Conservation (phyloP, 495 filamentous ascomycete genomes). For the Xylaria bambusicola region DNA sequence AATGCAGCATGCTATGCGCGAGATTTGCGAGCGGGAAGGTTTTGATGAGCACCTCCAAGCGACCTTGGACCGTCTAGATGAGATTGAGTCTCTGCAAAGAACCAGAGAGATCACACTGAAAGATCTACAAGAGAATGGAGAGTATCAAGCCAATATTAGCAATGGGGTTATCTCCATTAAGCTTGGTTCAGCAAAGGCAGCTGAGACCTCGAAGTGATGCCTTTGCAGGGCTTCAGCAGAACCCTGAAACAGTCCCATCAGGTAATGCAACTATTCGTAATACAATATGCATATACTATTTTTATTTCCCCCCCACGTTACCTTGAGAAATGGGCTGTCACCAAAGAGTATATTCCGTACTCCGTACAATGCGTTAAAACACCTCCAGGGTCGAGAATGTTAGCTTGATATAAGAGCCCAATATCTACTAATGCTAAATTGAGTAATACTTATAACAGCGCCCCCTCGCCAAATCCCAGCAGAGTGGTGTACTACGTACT, state of each 20-base stretch:
- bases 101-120: constrained; percentile 89
- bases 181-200: constrained; percentile 7
- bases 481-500: no score
- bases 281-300: not conserved
- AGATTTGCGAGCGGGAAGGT: constrained; percentile 66
- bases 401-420: no score
- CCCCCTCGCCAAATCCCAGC: no score
- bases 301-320: not conserved
- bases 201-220: constrained; percentile 2
- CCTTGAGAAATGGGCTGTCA: no score
- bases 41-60: constrained; percentile 78
- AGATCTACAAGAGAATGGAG: constrained; percentile 66
- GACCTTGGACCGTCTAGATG: constrained; percentile 76
- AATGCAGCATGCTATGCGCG: constrained; percentile 85
- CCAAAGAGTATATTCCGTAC: no score
- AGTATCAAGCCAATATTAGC: constrained; percentile 61
- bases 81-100: constrained; percentile 85
- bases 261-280: not conserved
- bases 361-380: no score
- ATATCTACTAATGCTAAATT: no score
- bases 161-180: constrained; percentile 18
- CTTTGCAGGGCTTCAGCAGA: no score
- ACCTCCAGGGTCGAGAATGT: no score
- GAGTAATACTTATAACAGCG: no score
- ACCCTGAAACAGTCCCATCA: not conserved